Percentiles rank a stretch among this genome's conserved stretches.
Conservation (phyloP, 2,329 filamentous ascomycete species). For the Pseudogymnoascus sp. region DNA sequence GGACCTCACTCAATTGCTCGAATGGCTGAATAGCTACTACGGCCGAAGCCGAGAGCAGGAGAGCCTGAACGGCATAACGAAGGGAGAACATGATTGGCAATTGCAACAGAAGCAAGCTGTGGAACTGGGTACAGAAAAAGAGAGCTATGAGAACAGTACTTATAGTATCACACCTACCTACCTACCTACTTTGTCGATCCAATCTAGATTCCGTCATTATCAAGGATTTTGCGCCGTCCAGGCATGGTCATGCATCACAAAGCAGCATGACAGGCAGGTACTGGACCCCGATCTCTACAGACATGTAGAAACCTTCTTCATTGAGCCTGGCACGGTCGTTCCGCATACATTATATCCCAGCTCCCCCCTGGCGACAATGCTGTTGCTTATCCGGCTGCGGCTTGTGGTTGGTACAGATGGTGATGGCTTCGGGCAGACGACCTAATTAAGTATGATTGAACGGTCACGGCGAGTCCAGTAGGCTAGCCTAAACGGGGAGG, state of each 20-base stretch:
- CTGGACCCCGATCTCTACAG: not conserved
- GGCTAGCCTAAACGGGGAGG: not conserved
- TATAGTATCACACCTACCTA: not conserved
- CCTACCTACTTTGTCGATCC: not conserved
- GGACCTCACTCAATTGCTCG: slow-evolving; percentile 15
- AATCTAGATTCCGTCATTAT: not conserved
- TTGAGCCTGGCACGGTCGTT: not conserved
- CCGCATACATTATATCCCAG: not conserved
- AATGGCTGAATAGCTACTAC: slow-evolving; percentile 16
- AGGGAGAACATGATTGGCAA: slow-evolving; percentile 15
- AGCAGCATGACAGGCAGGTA: not conserved
- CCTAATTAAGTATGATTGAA: not conserved
- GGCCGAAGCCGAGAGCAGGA: slow-evolving; percentile 14
- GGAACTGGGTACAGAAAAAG: not conserved
- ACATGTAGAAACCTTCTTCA: not conserved
- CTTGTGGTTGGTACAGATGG: not conserved
- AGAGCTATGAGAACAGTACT: not conserved
- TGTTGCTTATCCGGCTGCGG: not conserved
- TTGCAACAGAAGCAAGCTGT: not conserved
- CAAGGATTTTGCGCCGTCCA: not conserved
- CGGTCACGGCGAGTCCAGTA: not conserved
- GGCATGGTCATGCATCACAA: not conserved
- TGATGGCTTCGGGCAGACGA: not conserved
- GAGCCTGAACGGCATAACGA: slow-evolving; percentile 11
- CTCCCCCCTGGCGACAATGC: not conserved